Evolutionary conservation across 225 moss, liverwort and hornwort genomes (phyloP), one percentile per base, ranked within the genome.

Genomic region (Neckera pumila): DNA sequence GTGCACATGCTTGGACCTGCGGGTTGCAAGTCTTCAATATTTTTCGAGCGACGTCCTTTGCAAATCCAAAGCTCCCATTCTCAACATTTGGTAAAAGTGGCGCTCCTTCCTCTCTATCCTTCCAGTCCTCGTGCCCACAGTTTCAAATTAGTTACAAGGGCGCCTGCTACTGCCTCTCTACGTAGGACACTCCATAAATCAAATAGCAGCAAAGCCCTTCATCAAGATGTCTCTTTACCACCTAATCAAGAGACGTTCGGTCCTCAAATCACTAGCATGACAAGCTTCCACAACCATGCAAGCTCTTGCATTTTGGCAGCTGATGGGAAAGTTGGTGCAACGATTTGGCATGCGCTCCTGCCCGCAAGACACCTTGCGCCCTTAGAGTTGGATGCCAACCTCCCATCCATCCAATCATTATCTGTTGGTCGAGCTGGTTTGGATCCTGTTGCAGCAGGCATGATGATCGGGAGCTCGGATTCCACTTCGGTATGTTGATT

Each of bases 341-440:
- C 95, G 22, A 96, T 96, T 84, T 98, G 96, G 98, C 96, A 96
- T 90, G 98, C 96, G 58, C 94, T 98, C 51, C 88, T 98, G 28
- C 98, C 98, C 47, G 92, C 98, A 33, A 91, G 95, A 49, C 97
- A 97, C 89, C 90, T 97, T 43, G 91, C 93, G 59, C 85, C 89
- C n/a, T 89, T 95, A 82, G 95, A 96, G 56, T 83, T 93, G 91
- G 95, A 96, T 84, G 90, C 93, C 17, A 93, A 88, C 76, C 94
- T 89, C 82, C 89, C 53, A 78, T 91, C 87, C 76, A 84, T 91
- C 84, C 91, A 87, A 87, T 67, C 85, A 67, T 70, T 90, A 54
- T 87, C 92, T 47, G 86, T 86, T 45, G 88, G 84, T 74, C 91
- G 92, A 82, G 59, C 91, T 64, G 91, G 90, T 65, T 59, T 92